A percentile compares a stretch with the other conserved stretches of the same genome.
These are phyloP conservation scores for Collybia sordida DNA, from an alignment of 768 basidiomycete genomes.

Conservation along the genomic window DNA sequence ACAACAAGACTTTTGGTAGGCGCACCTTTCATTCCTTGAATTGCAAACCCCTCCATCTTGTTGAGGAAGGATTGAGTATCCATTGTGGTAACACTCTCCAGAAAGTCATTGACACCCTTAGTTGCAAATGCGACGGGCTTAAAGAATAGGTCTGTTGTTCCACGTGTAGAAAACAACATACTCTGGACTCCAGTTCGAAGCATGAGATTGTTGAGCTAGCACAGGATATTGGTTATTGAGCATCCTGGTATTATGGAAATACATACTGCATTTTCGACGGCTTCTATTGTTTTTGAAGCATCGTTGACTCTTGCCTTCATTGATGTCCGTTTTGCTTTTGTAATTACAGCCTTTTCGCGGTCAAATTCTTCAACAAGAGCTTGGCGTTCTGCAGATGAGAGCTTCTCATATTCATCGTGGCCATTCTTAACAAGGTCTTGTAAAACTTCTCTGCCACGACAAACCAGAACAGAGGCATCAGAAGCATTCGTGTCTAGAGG, in stretches of 20 bases:
- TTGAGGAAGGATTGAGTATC: conserved; percentile 15
- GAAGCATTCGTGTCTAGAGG: too few relatives aligned
- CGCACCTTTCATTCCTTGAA: conserved; percentile 15
- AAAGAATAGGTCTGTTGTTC: conserved; percentile 5
- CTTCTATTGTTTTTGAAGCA: conserved; percentile 6
- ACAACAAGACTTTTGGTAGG: background rate
- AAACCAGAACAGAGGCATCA: too few relatives aligned
- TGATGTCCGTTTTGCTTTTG: conserved; percentile 4
- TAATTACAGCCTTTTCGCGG: conserved; percentile 8
- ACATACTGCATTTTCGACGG: conserved; percentile 12
- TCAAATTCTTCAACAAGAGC: conserved; percentile 9
- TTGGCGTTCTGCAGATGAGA: conserved; percentile 2
- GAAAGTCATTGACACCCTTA: conserved; percentile 12
- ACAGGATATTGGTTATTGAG: background rate
- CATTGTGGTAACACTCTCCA: conserved; percentile 9
- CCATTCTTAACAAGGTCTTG: conserved; percentile 5
- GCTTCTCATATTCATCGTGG: background rate
- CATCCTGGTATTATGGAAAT: background rate
- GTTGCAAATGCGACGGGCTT: conserved; percentile 10
- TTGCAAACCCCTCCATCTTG: conserved; percentile 13
- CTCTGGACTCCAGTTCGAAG: conserved; percentile 13
- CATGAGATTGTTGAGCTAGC: conserved; percentile 12
- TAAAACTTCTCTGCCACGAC: conserved; percentile 1
- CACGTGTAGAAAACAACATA: conserved; percentile 11
- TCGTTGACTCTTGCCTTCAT: conserved; percentile 10